Conservation (phyloP, 2,329 filamentous ascomycete genomes). For the Colletotrichum sp. region DNA sequence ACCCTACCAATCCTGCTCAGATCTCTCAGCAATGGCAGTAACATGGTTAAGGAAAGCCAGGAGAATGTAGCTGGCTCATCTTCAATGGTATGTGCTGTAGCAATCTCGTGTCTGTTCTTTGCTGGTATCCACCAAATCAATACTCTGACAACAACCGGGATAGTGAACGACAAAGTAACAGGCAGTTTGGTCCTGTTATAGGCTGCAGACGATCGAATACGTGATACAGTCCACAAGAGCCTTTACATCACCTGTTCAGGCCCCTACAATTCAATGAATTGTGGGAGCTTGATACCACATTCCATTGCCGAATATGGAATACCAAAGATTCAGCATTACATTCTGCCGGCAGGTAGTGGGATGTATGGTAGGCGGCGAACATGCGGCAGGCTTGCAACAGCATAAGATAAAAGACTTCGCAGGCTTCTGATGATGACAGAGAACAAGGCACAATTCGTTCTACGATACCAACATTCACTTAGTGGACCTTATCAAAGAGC, state of each 20-base stretch:
- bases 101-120: no score
- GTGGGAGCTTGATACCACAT: no score
- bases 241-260: background rate
- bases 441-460: background rate
- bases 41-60: background rate
- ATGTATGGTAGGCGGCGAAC: background rate
- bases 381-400: rapidly evolving
- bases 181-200: background rate
- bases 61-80: background rate
- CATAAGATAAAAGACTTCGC: background rate
- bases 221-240: background rate
- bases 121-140: no score
- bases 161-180: background rate
- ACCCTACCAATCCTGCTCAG: no score
- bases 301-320: background rate
- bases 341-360: rapidly evolving
- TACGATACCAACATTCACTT: no score
- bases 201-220: background rate
- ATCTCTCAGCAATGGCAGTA: background rate
- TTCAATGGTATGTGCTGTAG: no score
- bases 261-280: no score
- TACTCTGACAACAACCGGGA: background rate
- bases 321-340: background rate
- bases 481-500: background rate
- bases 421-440: background rate